Conservation (phyloP, 495 filamentous ascomycete genomes). For the Beverwykella pulmonaria region DNA sequence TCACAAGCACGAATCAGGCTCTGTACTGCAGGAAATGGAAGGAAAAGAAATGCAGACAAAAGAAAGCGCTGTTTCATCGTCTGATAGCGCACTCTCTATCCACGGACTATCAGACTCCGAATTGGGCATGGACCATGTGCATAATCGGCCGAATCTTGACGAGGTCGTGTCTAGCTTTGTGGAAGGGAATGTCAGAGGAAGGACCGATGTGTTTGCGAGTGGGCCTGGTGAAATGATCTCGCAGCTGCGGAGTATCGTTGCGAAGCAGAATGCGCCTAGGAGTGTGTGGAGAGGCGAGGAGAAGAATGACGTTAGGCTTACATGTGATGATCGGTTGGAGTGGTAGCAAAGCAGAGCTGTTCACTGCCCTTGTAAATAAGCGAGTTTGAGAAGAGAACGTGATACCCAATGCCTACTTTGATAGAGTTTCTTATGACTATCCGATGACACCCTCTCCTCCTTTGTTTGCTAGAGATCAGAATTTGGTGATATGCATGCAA, state of each 20-base stretch:
- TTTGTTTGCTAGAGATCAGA: too few relatives aligned
- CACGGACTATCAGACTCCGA: slow-evolving; percentile 1
- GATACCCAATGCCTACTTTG: too few relatives aligned
- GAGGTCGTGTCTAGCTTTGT: slow-evolving; percentile 43
- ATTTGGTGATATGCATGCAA: too few relatives aligned
- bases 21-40: neutral
- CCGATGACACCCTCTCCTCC: too few relatives aligned
- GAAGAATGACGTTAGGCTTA: slow-evolving; percentile 57
- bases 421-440: too few relatives aligned
- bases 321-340: slow-evolving; percentile 53
- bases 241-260: slow-evolving; percentile 59
- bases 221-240: slow-evolving; percentile 64
- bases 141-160: slow-evolving; percentile 42
- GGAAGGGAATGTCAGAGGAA: slow-evolving; percentile 45
- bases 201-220: slow-evolving; percentile 61
- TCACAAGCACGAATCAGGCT: neutral
- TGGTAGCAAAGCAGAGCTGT: neutral
- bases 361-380: too few relatives aligned
- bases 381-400: too few relatives aligned
- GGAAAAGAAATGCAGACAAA: slow-evolving; percentile 16
- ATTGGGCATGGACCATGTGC: slow-evolving; percentile 20
- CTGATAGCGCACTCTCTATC: neutral
- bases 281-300: slow-evolving; percentile 48
- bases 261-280: slow-evolving; percentile 33
- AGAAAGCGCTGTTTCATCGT: slow-evolving; percentile 1